Base-by-base conservation (phyloP, 2,329 filamentous ascomycete species). In the Pestalotiopsis sp. region DNA sequence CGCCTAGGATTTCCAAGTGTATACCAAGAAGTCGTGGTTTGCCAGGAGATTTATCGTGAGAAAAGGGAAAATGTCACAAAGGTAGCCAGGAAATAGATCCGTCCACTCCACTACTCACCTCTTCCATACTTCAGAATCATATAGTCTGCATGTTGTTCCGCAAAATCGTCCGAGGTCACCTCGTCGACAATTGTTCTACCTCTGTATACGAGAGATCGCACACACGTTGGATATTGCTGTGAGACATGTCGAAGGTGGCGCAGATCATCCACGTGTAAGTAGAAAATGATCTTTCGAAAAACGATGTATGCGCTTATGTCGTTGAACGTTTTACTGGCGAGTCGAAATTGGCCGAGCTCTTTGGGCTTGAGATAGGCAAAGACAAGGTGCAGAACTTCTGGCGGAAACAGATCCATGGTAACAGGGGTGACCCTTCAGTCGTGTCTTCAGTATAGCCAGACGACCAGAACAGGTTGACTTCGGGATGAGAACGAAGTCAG, bases 201-300 rank as follows among this genome's bases (percentile, higher is more conserved):
- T 58, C 72, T 69, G 52, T 76, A 77, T 25, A 73, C 71, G 45
- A 78, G 58, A 2, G 75, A 75, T 67, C 72, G 2, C 73, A 74
- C 40, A 74, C 70, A 17, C 72, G 68, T 58, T 72, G 75, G 64
- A 58, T 66, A 66, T 20, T 75, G 70, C 31, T 73, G 65, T 17
- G 75, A 74, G 69, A 78, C 74, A 56, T 58, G 64, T 14, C 69
- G 65, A 20, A 78, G 66, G 49, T 73, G 72, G 4, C 73, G 69
- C 13, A 78, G 66, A 45, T 77, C 75, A 14, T 68, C 63, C 23
- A 73, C 23, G 69, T 79, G 63, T 66, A 78, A 45, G 61, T 73
- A 70, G 72, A 78, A 67, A 14, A 71, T 70, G 70, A 79, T 61
- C 59, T 81, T 49, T 72, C 80, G 56, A 73, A 87, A 66, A 84